phyloP scores from a whole-genome alignment of 495 filamentous ascomycete species.

The Trichoderma virens region DNA sequence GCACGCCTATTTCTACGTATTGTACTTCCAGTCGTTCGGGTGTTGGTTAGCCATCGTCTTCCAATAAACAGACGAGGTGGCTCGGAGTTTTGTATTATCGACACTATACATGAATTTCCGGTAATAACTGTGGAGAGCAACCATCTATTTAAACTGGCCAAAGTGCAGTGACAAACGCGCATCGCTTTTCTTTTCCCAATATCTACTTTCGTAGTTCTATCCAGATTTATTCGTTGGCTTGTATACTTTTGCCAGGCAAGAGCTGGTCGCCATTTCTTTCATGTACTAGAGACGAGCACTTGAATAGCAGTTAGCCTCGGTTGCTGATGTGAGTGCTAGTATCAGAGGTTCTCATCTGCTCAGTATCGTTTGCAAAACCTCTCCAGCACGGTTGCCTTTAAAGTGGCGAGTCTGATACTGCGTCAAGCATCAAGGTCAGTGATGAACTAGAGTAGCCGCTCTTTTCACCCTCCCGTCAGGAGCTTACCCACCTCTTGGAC shows the following conservation, averaged over 20 bases:
- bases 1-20: background rate
- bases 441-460: background rate
- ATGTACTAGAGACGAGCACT: background rate
- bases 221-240: background rate
- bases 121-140: background rate
- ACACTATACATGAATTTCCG: too few species aligned
- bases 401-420: background rate
- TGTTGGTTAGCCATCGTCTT: too few species aligned
- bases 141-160: background rate
- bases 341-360: constrained; percentile 52
- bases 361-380: constrained; percentile 60
- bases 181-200: background rate
- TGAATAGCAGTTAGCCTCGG: constrained; percentile 35
- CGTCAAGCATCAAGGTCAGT: constrained; percentile 10
- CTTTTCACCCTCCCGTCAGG: background rate
- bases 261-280: background rate
- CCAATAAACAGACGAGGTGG: too few species aligned
- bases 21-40: too few species aligned
- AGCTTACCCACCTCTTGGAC: constrained; percentile 35
- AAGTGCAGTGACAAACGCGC: background rate
- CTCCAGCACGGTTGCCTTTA: constrained; percentile 25
- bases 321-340: constrained; percentile 32
- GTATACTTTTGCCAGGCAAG: background rate
- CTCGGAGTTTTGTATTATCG: too few species aligned
- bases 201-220: background rate